Evolutionary conservation across 2,329 filamentous ascomycete genomes (phyloP).

Genomic region (Monosporascus cannonballus): DNA sequence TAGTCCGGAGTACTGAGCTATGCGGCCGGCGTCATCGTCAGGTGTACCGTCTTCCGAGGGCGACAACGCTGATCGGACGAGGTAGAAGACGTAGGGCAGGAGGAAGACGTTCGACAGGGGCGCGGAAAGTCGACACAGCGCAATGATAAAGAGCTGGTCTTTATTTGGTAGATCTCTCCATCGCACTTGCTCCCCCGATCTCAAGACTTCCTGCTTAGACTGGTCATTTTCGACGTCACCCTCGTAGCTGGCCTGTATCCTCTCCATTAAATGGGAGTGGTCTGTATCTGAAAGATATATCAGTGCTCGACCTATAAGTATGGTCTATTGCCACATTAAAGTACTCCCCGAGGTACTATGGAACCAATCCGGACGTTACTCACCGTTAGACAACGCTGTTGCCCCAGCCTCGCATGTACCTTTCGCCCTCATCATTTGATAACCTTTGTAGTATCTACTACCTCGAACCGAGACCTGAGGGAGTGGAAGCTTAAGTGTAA

Average conservation of each 20-base stretch:
- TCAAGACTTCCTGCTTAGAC: not conserved
- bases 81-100: slow-evolving; percentile 67
- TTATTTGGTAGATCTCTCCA: slow-evolving; percentile 32
- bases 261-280: too few species aligned
- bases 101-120: slow-evolving; percentile 62
- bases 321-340: too few species aligned
- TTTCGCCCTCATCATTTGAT: not conserved
- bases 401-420: not conserved
- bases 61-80: slow-evolving; percentile 57
- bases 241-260: not conserved
- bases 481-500: not conserved
- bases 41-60: slow-evolving; percentile 32
- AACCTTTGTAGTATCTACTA: not conserved
- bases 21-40: slow-evolving; percentile 39
- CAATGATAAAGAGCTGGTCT: slow-evolving; percentile 29
- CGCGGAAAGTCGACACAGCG: slow-evolving; percentile 43
- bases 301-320: not conserved
- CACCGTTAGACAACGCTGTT: not conserved
- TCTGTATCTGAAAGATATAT: not conserved
- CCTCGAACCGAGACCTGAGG: not conserved
- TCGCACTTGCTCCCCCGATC: slow-evolving; percentile 12
- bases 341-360: too few species aligned
- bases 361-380: not conserved
- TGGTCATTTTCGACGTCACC: slow-evolving; percentile 1
- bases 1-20: slow-evolving; percentile 62